phyloP scores from a whole-genome alignment of 2,329 filamentous ascomycete genomes.

The Venturia nashicola region DNA sequence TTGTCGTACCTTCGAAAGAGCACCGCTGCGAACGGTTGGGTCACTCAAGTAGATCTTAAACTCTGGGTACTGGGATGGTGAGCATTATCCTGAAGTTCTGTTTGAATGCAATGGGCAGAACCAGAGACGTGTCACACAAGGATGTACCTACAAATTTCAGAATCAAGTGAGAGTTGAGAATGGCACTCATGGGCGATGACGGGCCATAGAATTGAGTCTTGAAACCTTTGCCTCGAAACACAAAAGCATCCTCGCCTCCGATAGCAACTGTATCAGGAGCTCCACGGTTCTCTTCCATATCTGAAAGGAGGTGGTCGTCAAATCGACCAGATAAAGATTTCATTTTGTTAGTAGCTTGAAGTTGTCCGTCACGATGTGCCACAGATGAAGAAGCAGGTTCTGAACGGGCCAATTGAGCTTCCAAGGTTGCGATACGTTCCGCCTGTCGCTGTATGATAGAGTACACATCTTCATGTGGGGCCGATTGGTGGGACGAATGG shows the following conservation, averaged over 20 bases:
- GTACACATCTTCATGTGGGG: neutral
- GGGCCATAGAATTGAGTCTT: constrained; percentile 9
- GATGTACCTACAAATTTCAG: constrained; percentile 5
- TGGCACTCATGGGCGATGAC: neutral
- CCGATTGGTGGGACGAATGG: neutral
- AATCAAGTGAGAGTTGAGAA: neutral
- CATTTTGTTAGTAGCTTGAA: too few species aligned
- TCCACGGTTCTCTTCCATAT: neutral
- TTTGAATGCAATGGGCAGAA: too few species aligned
- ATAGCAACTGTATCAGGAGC: neutral
- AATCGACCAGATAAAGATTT: neutral
- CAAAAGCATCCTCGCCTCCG: neutral
- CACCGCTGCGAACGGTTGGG: neutral
- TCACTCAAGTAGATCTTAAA: constrained; percentile 6
- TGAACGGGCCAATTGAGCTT: neutral
- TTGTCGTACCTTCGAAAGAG: neutral
- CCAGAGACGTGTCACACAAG: neutral
- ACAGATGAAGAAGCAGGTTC: neutral
- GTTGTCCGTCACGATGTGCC: neutral
- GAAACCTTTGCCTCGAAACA: constrained; percentile 2
- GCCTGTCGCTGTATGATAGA: neutral
- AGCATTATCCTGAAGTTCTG: neutral
- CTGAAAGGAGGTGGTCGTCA: neutral
- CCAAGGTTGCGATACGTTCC: neutral
- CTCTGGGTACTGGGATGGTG: constrained; percentile 2